Percentiles rank a stretch among this genome's conserved stretches.
Evolutionary conservation across 2,329 filamentous ascomycete species (phyloP).

Genomic region (Ceratocystis cubensis): DNA sequence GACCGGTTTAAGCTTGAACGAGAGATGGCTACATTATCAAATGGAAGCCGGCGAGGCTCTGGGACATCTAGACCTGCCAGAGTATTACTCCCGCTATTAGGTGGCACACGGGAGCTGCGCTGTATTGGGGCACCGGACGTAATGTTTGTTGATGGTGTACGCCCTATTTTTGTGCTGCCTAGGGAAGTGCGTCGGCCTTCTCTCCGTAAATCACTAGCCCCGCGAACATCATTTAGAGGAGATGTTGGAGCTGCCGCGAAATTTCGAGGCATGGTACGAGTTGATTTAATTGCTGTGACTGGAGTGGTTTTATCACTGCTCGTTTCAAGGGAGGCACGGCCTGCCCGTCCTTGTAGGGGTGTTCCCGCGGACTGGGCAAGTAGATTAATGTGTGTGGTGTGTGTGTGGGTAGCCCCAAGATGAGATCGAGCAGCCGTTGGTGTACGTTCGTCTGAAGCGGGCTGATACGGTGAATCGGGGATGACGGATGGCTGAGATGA

Average conservation of each 20-base stretch:
- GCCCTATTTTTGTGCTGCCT: background rate
- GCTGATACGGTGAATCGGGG: slow-evolving; percentile 17
- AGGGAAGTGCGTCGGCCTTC: background rate
- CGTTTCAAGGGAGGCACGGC: background rate
- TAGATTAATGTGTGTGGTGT: background rate
- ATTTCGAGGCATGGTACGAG: background rate
- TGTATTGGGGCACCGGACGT: background rate
- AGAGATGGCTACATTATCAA: background rate
- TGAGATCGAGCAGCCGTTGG: background rate
- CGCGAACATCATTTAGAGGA: background rate
- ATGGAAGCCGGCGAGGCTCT: slow-evolving; percentile 16
- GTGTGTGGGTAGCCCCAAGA: background rate
- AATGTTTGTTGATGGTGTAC: background rate
- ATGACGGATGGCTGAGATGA: slow-evolving; percentile 16
- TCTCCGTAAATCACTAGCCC: background rate
- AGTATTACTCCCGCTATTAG: background rate
- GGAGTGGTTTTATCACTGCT: background rate
- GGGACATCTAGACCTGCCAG: slow-evolving; percentile 18
- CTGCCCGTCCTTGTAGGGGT: background rate
- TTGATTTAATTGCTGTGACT: background rate
- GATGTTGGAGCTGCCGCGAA: background rate
- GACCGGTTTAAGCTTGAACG: slow-evolving; percentile 3
- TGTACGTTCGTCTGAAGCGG: background rate
- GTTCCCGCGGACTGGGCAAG: background rate
- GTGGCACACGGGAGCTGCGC: background rate